Evolutionary conservation across 2,329 filamentous ascomycete species (phyloP).

Genomic region (Exophiala viscosa): DNA sequence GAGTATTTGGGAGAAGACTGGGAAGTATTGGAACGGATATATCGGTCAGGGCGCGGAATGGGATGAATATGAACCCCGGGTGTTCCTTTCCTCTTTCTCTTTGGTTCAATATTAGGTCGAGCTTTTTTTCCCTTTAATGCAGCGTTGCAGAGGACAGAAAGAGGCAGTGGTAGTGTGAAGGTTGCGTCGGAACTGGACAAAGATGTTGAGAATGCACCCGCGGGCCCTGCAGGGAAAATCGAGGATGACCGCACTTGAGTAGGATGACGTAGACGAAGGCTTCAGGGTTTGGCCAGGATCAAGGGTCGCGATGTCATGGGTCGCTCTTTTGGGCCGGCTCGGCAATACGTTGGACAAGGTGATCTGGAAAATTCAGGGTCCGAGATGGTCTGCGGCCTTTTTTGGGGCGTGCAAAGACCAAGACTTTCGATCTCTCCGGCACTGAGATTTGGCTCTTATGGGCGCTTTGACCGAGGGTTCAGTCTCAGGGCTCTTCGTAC

Average conservation of each 20-base stretch:
- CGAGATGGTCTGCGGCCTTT: conserved; percentile 2
- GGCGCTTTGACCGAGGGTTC: too few relatives aligned
- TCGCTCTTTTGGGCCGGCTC: conserved; percentile 4
- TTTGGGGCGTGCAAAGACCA: not conserved
- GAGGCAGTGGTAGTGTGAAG: conserved; percentile 4
- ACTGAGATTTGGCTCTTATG: too few relatives aligned
- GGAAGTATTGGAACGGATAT: conserved; percentile 9
- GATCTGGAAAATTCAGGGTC: not conserved
- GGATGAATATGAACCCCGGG: not conserved
- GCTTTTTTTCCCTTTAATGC: not conserved
- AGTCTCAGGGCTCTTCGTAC: too few relatives aligned
- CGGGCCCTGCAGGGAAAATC: not conserved
- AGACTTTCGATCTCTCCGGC: not conserved
- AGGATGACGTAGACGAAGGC: not conserved
- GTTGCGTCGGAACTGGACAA: not conserved
- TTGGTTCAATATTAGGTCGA: not conserved
- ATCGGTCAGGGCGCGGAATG: conserved; percentile 10
- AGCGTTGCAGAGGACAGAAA: not conserved
- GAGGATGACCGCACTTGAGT: not conserved
- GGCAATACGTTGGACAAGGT: conserved; percentile 15
- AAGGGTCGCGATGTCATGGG: not conserved
- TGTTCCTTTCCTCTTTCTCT: not conserved
- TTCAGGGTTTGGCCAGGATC: not conserved
- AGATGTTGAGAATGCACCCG: not conserved
- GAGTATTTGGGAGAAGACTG: not conserved